Conservation (phyloP, 106 monocot species). For the Dioscorea alata region DNA sequence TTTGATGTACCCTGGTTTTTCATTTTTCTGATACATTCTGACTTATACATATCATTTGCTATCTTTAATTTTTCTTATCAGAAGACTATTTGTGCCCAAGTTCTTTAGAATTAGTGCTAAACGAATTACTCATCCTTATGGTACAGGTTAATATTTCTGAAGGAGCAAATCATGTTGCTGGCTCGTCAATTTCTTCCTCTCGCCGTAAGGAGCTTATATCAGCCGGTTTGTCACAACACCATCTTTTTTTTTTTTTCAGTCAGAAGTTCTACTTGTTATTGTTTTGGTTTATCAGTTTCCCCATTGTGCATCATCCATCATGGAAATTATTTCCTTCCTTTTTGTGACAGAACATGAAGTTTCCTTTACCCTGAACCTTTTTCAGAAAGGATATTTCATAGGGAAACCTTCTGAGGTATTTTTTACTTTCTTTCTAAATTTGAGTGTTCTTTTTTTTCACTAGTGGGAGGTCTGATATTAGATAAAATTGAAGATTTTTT, state of each 20-base stretch:
- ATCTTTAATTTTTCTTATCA: background rate
- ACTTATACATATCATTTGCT: background rate
- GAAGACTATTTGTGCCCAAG: background rate
- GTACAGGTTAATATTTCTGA: conserved; percentile 14
- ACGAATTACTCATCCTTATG: background rate
- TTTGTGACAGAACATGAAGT: conserved; percentile 48
- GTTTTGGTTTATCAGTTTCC: background rate
- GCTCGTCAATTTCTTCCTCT: conserved; percentile 7
- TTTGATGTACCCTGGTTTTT: background rate
- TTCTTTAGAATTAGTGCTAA: background rate
- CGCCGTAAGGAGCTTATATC: conserved; percentile 12
- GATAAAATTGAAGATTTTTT: background rate
- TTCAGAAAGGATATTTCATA: conserved; percentile 48
- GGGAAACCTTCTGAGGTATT: conserved; percentile 54
- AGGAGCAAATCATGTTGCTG: conserved; percentile 1
- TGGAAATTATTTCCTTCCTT: background rate
- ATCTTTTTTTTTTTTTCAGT: background rate
- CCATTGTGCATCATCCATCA: background rate
- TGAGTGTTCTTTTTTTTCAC: too few species aligned
- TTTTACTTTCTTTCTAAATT: background rate
- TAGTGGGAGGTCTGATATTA: background rate
- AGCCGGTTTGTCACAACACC: conserved; percentile 8
- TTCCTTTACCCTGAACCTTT: conserved; percentile 63
- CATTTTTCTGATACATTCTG: background rate
- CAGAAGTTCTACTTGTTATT: background rate